A percentile compares a stretch with the other conserved stretches of the same genome.
Conservation (phyloP, 768 basidiomycete genomes). For the Hygrocybe punicea region DNA sequence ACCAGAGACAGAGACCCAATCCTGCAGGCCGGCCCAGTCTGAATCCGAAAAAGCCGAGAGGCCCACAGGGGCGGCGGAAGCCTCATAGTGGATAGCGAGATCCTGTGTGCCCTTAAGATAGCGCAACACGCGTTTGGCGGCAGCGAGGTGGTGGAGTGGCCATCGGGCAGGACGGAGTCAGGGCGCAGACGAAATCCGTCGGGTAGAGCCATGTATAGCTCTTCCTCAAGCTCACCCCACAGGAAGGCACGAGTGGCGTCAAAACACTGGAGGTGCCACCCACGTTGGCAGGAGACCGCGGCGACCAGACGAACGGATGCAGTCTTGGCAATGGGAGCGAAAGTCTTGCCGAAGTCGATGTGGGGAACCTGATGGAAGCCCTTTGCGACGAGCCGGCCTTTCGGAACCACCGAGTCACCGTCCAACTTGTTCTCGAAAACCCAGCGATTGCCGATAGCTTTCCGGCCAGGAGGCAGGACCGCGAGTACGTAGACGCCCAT, state of each 20-base stretch:
- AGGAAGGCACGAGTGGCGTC: slow-evolving; percentile 20
- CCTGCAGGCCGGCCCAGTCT: slow-evolving; percentile 30
- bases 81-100: slow-evolving; percentile 13
- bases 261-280: slow-evolving; percentile 22
- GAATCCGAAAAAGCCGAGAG: slow-evolving; percentile 27
- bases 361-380: slow-evolving; percentile 29
- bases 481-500: slow-evolving; percentile 28
- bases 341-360: slow-evolving; percentile 34
- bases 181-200: slow-evolving; percentile 9
- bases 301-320: slow-evolving; percentile 23
- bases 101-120: slow-evolving; percentile 28
- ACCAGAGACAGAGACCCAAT: slow-evolving; percentile 33
- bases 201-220: slow-evolving; percentile 11
- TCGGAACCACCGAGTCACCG: slow-evolving; percentile 31
- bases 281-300: slow-evolving; percentile 10
- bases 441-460: slow-evolving; percentile 33
- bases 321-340: slow-evolving; percentile 28
- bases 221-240: slow-evolving; percentile 14
- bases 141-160: slow-evolving; percentile 21
- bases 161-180: background rate
- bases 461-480: slow-evolving; percentile 22
- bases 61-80: background rate
- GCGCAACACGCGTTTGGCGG: slow-evolving; percentile 25
- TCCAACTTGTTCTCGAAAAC: slow-evolving; percentile 38
- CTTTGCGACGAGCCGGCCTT: slow-evolving; percentile 26